A percentile compares a stretch with the other conserved stretches of the same genome.
Evolutionary conservation across 768 basidiomycete species (phyloP).

Genomic region (Podaxis sp.): DNA sequence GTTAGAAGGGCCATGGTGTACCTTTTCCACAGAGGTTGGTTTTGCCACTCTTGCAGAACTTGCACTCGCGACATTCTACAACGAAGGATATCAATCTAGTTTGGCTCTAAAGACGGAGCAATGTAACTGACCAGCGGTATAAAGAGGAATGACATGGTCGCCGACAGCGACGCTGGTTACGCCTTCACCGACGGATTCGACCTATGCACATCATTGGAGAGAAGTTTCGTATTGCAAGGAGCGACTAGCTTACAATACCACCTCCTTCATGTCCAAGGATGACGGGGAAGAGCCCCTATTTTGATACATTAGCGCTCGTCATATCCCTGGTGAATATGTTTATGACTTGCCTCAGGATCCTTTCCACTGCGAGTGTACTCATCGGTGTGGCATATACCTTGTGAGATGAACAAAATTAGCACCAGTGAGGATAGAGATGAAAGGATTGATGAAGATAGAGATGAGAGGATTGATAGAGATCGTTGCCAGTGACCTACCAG

Average conservation of each 20-base stretch:
- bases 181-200: conserved; percentile 96
- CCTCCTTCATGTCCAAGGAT: conserved; percentile 97
- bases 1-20: conserved; percentile 24
- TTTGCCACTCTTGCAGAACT: conserved; percentile 98
- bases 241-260: conserved; percentile 63
- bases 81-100: neutral
- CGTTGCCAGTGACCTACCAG: conserved; percentile 51
- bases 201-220: conserved; percentile 43
- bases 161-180: conserved; percentile 79
- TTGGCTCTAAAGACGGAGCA: neutral
- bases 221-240: neutral
- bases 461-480: neutral
- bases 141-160: conserved; percentile 96
- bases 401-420: neutral
- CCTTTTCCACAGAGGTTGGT: conserved; percentile 98
- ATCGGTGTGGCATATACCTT: conserved; percentile 96
- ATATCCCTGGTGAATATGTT: neutral
- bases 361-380: conserved; percentile 96
- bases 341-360: conserved; percentile 77
- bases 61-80: conserved; percentile 91
- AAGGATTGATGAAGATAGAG: neutral
- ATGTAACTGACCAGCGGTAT: conserved; percentile 75
- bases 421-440: conserved; percentile 13
- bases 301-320: conserved; percentile 11
- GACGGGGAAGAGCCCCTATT: conserved; percentile 83